These are phyloP conservation scores for Pisolithus thermaeus DNA, from an alignment of 1,284 basidiomycete genomes.

Conservation along the genomic window DNA sequence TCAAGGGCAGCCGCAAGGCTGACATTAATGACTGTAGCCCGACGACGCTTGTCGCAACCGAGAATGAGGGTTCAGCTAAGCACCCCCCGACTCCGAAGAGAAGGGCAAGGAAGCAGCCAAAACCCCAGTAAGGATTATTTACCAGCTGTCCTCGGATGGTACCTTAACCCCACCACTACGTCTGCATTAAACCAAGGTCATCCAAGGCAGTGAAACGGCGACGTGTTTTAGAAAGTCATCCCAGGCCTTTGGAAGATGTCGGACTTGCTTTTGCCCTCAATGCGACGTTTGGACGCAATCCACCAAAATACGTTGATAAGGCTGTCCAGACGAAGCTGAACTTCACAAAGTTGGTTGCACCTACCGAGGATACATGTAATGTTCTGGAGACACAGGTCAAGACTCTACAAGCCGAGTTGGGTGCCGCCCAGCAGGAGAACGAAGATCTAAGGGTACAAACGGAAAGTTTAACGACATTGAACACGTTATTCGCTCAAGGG, in stretches of 20 bases:
- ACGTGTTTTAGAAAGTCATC: neutral
- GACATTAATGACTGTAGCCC: neutral
- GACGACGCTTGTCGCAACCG: too few species aligned
- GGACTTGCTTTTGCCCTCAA: constrained; percentile 24
- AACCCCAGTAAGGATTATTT: neutral
- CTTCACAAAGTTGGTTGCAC: neutral
- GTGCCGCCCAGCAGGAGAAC: neutral
- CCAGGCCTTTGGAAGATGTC: constrained; percentile 4
- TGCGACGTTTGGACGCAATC: constrained; percentile 22
- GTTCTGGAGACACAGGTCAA: neutral
- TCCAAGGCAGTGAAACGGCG: constrained; percentile 3
- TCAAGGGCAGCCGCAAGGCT: neutral
- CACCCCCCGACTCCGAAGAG: neutral
- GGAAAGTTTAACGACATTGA: neutral
- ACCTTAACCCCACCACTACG: neutral
- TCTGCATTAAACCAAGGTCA: constrained; percentile 16
- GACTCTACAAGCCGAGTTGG: neutral
- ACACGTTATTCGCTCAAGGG: too few species aligned
- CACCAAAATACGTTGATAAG: neutral
- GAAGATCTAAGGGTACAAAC: neutral
- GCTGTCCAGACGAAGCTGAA: neutral
- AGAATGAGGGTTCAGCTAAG: neutral
- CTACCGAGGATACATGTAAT: neutral
- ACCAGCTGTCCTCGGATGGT: neutral
- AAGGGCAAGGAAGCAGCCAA: neutral